phyloP scores from a whole-genome alignment of 2,329 filamentous ascomycete genomes.

The Endoconidiophora polonica region DNA sequence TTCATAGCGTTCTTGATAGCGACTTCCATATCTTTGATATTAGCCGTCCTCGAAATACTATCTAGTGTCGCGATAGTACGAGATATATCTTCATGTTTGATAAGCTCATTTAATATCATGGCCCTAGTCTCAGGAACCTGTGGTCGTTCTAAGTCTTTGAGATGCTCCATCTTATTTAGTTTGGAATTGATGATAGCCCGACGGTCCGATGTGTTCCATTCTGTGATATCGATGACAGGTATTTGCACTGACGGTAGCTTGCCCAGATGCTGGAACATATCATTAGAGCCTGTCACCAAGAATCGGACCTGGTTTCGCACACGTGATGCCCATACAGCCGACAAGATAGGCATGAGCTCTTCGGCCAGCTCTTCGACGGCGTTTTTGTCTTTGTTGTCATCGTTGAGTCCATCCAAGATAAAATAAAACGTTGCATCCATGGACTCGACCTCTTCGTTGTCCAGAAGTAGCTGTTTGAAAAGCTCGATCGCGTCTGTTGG shows the following conservation, averaged over 20 bases:
- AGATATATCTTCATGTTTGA: neutral
- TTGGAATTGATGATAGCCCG: neutral
- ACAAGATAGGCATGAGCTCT: neutral
- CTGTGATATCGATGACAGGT: neutral
- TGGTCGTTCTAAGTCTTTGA: neutral
- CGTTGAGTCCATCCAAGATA: neutral
- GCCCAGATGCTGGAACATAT: neutral
- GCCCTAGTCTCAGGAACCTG: neutral
- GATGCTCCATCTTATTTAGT: neutral
- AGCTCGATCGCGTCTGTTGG: neutral
- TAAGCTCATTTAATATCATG: neutral
- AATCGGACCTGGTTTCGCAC: neutral
- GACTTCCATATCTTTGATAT: constrained; percentile 21
- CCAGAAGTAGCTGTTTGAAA: neutral
- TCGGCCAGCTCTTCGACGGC: neutral
- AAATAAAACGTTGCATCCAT: constrained; percentile 1
- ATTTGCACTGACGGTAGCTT: neutral
- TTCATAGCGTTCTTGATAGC: constrained; percentile 19
- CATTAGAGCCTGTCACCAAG: neutral
- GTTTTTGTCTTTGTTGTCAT: neutral
- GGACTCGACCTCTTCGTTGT: neutral
- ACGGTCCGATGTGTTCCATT: neutral
- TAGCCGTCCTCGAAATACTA: constrained; percentile 20
- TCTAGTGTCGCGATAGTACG: constrained; percentile 16
- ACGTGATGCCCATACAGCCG: neutral